Percentiles rank a stretch among this genome's conserved stretches.
phyloP scores from a whole-genome alignment of 208 protist species.

The Trypanosoma boissoni region DNA sequence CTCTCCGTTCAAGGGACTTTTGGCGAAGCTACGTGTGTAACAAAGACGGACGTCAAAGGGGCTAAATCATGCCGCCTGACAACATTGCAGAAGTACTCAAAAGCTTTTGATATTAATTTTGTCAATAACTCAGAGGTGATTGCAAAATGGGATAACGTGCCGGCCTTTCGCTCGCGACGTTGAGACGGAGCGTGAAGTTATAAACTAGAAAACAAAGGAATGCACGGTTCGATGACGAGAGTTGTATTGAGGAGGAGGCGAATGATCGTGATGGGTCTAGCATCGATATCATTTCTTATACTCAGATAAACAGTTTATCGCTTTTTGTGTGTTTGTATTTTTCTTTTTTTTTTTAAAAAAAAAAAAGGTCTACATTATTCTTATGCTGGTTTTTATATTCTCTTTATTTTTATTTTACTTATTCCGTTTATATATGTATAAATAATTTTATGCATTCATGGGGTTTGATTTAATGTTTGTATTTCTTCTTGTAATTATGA shows the following conservation, averaged over 20 bases:
- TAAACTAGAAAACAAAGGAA: background rate
- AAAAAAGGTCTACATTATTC: background rate
- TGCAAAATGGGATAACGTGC: constrained; percentile 12
- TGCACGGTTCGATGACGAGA: background rate
- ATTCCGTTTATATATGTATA: constrained; percentile 1
- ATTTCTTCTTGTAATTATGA: background rate
- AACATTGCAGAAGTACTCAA: constrained; percentile 8
- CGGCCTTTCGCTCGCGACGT: background rate
- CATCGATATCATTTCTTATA: no score
- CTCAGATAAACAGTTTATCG: no score
- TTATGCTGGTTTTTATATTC: background rate
- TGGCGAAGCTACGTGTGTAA: constrained; percentile 19
- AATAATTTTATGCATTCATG: background rate
- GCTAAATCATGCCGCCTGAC: constrained; percentile 9
- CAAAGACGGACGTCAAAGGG: constrained; percentile 13
- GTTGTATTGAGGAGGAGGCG: background rate
- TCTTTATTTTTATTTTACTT: constrained; percentile 5
- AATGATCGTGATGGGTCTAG: no score
- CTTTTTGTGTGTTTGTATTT: background rate
- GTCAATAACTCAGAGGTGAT: constrained; percentile 5
- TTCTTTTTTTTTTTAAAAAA: constrained; percentile 4
- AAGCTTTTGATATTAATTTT: constrained; percentile 13
- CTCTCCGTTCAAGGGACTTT: constrained; percentile 24
- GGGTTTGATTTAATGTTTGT: background rate
- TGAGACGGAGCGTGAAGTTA: constrained; percentile 2